Conservation (phyloP, 352 stramenopile genomes). For the Pythium folliculosum region DNA sequence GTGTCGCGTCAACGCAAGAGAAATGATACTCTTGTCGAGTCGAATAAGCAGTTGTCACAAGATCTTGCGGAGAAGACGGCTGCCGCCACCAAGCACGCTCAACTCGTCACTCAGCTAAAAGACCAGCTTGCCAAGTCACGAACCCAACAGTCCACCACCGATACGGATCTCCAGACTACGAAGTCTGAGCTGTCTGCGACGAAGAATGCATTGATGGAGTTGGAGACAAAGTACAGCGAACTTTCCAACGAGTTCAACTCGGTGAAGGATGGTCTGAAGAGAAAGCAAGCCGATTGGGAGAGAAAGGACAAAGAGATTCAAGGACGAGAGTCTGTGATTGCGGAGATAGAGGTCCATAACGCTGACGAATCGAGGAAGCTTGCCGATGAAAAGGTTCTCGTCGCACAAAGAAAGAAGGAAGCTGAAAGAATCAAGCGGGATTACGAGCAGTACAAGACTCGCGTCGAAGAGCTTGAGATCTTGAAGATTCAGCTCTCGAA, state of each 20-base stretch:
- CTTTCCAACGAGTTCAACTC: conserved; percentile 3
- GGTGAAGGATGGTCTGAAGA: conserved; percentile 11
- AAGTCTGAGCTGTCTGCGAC: conserved; percentile 1
- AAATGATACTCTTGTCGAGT: conserved; percentile 22
- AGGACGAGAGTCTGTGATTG: conserved; percentile 16
- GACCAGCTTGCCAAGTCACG: conserved; percentile 1
- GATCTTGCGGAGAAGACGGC: conserved; percentile 10
- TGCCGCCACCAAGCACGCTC: background rate
- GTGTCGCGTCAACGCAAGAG: conserved; percentile 16
- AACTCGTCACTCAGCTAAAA: conserved; percentile 3
- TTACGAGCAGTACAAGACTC: conserved; percentile 18
- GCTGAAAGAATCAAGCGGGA: conserved; percentile 24
- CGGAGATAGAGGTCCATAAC: conserved; percentile 24
- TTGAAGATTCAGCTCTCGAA: conserved; percentile 45
- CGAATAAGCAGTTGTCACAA: conserved; percentile 14
- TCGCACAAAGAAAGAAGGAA: conserved; percentile 22
- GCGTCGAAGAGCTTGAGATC: conserved; percentile 19
- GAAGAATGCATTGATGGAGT: conserved; percentile 4
- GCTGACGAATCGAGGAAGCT: conserved; percentile 26
- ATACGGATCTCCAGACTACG: conserved; percentile 1
- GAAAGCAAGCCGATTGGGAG: conserved; percentile 20
- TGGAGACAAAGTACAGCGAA: background rate
- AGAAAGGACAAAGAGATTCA: conserved; percentile 24
- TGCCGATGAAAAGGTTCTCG: conserved; percentile 19
- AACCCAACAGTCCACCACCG: background rate